Evolutionary conservation across 108 stramenopile genomes (phyloP), one percentile per base, ranked within the genome.

Genomic region (Stephanodiscus triporus): DNA sequence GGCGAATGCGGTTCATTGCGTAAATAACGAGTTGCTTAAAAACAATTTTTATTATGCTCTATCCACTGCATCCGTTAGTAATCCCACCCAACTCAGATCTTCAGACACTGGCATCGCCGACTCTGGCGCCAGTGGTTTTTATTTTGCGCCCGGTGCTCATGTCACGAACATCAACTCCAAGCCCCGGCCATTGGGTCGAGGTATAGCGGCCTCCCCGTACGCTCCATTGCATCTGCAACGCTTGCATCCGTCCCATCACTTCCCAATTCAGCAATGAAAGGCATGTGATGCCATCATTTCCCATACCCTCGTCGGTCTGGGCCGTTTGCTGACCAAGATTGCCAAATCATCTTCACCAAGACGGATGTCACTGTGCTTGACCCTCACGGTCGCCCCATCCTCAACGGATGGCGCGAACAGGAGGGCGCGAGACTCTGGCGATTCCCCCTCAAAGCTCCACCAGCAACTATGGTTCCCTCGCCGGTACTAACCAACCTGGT

Each of bases 221-320:
- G 51, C 20, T 53, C 51, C 51, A 53, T 4, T 53, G 51, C 51
- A 19, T n/a, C 48, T 3, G 48, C 48, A 2, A 19, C 16, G 3
- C 51, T 22, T 1, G 40, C 40, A 9, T 42, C 40, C 40, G 40
- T 42, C 4, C 40, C 40, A 42, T 53, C 51, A 53, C 51, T 53
- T 8, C 51, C 51, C 1, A 6, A 2, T 4, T 2, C 24, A 26
- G 19, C 51, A 22, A 53, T 26, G 24, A 22, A 53, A 19, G 51
- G 51, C 24, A 67, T 19, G 53, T 67, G 29, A 67, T 67, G 66
- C 66, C 66, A 6, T 53, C 29, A n/a, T 67, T 67, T 51, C 16
- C 17, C 66, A 67, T 34, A 67, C 19, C 27, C 50, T 67, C n/a
- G 30, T 67, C 0, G 50, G 66, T 30, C 53, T 0, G 66, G 66